Base-by-base conservation (phyloP, 1,284 basidiomycete species). In the Anthracocystis setariae region DNA sequence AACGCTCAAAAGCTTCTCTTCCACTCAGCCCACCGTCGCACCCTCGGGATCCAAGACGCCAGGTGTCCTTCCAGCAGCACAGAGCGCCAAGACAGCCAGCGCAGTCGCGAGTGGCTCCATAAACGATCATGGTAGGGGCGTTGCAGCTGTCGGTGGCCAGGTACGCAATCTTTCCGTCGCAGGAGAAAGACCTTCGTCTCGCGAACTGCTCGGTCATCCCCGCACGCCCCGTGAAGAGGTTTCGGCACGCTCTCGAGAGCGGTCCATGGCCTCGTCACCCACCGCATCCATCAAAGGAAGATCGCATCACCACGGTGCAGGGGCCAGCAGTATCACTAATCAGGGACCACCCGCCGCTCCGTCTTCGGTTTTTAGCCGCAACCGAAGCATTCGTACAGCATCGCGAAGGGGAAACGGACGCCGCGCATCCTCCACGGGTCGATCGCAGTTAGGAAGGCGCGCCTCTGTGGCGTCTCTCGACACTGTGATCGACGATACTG, bases 111-210 rank as follows among this genome's bases (percentile, higher is more conserved):
- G 72, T 43, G 71, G 64, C 13, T 55, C 61, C 18, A 55, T 60
- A 44, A 76, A 74, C 24, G 76, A 77, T 44, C 76, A 76, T 42
- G 76, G 75, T 7, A 49, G 75, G 27, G 75, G 75, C 3, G 67
- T 51, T 10, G 51, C 58, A n/a, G 29, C 48, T 15, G 37, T 49
- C 12, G 45, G 63, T 5, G 45, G 23, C 17, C 51, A 58, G 7
- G 3, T 27, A 8, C 58, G 59, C 29, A 61, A 47, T 10, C 25
- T 49, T 24, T 50, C 61, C 9, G 20, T 55, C 13, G 48, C 54
- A 3, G 39, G 18, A 20, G 68, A 71, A 21, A 56, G 58, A 23
- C 68, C 68, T 0, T 71, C 68, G 7, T 65, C 68, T 5, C 62
- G 68, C 32, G 68, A 71, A 50, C 47, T 71, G 50, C 58, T 65